These are phyloP conservation scores for Diaporthe caulivora DNA, from an alignment of 2,329 filamentous ascomycete species.

Conservation along the genomic window DNA sequence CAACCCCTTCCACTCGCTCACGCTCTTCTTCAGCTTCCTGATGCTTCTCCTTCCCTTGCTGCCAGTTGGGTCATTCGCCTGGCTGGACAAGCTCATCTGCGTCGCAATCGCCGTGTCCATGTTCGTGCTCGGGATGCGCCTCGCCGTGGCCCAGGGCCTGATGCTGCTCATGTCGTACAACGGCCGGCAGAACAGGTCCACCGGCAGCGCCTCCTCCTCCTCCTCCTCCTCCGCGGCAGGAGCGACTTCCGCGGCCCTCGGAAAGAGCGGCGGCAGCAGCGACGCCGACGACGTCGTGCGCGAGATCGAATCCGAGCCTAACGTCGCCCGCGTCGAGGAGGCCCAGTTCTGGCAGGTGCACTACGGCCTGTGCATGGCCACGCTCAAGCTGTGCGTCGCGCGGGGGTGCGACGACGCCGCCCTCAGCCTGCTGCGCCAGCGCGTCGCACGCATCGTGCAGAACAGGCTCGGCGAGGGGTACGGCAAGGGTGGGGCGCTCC, in stretches of 20 bases:
- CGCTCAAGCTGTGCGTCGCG: constrained; percentile 81
- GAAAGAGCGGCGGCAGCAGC: constrained; percentile 48
- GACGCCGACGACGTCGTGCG: constrained; percentile 77
- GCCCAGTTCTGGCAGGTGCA: constrained; percentile 99
- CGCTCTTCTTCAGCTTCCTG: constrained; percentile 85
- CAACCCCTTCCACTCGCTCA: constrained; percentile 96
- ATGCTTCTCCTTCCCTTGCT: constrained; percentile 82
- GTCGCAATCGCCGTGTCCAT: constrained; percentile 86
- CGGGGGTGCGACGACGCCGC: constrained; percentile 76
- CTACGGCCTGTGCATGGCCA: constrained; percentile 96
- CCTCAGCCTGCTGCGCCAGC: constrained; percentile 78
- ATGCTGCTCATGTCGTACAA: constrained; percentile 96
- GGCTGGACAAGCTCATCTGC: constrained; percentile 87
- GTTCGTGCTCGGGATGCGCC: constrained; percentile 86
- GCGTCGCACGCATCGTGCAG: constrained; percentile 82
- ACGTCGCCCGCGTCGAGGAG: constrained; percentile 83
- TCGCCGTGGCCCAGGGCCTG: constrained; percentile 87
- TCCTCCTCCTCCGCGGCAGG: constrained; percentile 2
- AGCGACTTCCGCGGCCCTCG: constrained; percentile 42
- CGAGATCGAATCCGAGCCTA: constrained; percentile 85
- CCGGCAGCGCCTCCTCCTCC: constrained; percentile 7
- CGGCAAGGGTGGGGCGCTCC: constrained; percentile 80
- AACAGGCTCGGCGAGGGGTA: constrained; percentile 91
- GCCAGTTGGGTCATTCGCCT: constrained; percentile 82
- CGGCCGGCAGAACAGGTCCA: constrained; percentile 48